These are phyloP conservation scores for Geotrichum reessii DNA, from an alignment of 1,139 yeast species.

Conservation along the genomic window DNA sequence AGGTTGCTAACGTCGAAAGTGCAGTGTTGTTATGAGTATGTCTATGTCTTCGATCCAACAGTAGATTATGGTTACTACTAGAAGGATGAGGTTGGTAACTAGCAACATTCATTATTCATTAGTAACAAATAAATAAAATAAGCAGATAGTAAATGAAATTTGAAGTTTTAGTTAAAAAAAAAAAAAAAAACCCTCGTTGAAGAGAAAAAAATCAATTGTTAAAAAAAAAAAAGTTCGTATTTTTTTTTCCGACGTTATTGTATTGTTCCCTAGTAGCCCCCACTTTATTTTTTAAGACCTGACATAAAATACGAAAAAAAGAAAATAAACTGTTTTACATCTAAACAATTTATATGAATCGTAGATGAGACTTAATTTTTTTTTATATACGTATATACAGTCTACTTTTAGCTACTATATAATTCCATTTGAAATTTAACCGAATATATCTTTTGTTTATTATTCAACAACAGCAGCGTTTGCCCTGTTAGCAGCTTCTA, in stretches of 20 bases:
- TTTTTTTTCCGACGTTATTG: background rate
- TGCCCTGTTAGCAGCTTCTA: constrained; percentile 15
- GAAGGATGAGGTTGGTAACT: background rate
- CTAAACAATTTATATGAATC: too few relatives aligned
- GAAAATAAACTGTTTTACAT: too few relatives aligned
- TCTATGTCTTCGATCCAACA: background rate
- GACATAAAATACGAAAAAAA: background rate
- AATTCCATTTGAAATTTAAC: background rate
- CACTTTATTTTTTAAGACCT: background rate
- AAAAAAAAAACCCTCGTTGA: background rate
- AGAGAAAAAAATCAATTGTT: background rate
- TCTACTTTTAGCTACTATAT: background rate
- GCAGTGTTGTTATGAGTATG: constrained; percentile 1
- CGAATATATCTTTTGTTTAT: background rate
- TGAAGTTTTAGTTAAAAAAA: background rate
- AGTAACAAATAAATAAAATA: background rate
- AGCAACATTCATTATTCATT: background rate
- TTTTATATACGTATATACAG: too few relatives aligned
- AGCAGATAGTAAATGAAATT: background rate
- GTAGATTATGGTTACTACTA: background rate
- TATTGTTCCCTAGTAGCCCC: background rate
- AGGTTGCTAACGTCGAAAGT: constrained; percentile 8
- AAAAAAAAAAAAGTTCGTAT: background rate
- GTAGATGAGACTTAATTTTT: too few relatives aligned
- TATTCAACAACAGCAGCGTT: constrained; percentile 11